phyloP scores from a whole-genome alignment of 1,139 yeast species.

The Taphrina pruni region DNA sequence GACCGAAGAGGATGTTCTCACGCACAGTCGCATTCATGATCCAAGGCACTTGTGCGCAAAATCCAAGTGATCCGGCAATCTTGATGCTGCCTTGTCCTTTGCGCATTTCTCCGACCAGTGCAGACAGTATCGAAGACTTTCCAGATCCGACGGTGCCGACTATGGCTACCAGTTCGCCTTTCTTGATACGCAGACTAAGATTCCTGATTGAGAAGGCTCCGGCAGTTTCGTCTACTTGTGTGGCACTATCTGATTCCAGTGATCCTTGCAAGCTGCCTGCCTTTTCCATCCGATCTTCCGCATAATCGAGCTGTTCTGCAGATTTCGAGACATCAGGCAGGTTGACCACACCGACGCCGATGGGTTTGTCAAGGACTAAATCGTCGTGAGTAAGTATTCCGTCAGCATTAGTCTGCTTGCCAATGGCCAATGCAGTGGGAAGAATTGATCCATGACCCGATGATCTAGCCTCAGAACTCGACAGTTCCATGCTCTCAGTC shows the following conservation, averaged over 20 bases:
- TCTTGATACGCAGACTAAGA: constrained; percentile 56
- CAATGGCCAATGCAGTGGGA: neutral
- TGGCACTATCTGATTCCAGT: constrained; percentile 1
- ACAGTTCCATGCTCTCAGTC: neutral
- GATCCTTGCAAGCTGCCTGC: neutral
- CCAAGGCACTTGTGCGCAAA: constrained; percentile 71
- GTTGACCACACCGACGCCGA: constrained; percentile 6
- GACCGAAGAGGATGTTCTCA: constrained; percentile 77
- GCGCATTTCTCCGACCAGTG: constrained; percentile 67
- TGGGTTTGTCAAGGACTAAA: constrained; percentile 6
- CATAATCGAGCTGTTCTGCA: neutral
- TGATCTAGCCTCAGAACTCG: neutral
- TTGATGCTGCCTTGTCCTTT: constrained; percentile 58
- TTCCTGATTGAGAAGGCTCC: constrained; percentile 55
- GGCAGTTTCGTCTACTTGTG: neutral
- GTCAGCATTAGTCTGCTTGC: neutral
- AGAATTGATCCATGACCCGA: neutral
- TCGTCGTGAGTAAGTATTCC: constrained; percentile 7
- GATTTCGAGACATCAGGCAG: neutral
- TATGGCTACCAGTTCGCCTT: constrained; percentile 70
- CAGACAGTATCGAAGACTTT: constrained; percentile 66
- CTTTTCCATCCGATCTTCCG: constrained; percentile 4
- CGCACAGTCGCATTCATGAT: constrained; percentile 80
- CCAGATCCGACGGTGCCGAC: constrained; percentile 78
- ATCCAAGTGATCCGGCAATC: constrained; percentile 53